These are phyloP conservation scores for Vitis amurensis DNA, from an alignment of 164 flowering plant species.

Conservation along the genomic window DNA sequence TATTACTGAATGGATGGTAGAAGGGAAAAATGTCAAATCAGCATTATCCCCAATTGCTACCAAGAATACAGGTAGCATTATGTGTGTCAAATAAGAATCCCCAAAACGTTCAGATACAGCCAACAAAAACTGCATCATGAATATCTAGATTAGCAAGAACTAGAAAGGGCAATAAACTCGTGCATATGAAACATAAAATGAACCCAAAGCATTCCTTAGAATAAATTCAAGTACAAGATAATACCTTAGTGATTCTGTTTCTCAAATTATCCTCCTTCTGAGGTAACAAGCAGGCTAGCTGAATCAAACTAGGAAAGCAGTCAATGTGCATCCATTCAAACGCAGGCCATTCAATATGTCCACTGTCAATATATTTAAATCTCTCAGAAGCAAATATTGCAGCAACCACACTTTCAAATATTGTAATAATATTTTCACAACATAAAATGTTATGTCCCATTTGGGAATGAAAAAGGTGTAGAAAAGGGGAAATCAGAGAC, in stretches of 20 bases:
- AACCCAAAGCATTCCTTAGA: not conserved
- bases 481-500: slow-evolving; percentile 8
- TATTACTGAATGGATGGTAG: slow-evolving; percentile 52
- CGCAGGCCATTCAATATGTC: slow-evolving; percentile 78
- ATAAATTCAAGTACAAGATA: slow-evolving; percentile 4
- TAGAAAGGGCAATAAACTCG: not conserved
- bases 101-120: slow-evolving; percentile 69
- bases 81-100: slow-evolving; percentile 67
- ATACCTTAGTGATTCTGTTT: slow-evolving; percentile 76
- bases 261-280: slow-evolving; percentile 86
- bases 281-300: slow-evolving; percentile 77
- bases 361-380: slow-evolving; percentile 43
- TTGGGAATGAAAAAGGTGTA: not conserved
- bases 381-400: slow-evolving; percentile 14
- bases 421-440: slow-evolving; percentile 1
- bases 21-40: slow-evolving; percentile 61
- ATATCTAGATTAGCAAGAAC: slow-evolving; percentile 15
- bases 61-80: slow-evolving; percentile 87
- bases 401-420: not conserved
- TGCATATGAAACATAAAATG: not conserved
- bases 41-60: slow-evolving; percentile 77
- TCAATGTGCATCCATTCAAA: slow-evolving; percentile 93
- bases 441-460: not conserved
- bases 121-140: slow-evolving; percentile 73
- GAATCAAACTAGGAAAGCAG: slow-evolving; percentile 80